These are phyloP conservation scores for Magnusiomyces clavatus DNA, from an alignment of 1,139 yeast species.

Conservation along the genomic window DNA sequence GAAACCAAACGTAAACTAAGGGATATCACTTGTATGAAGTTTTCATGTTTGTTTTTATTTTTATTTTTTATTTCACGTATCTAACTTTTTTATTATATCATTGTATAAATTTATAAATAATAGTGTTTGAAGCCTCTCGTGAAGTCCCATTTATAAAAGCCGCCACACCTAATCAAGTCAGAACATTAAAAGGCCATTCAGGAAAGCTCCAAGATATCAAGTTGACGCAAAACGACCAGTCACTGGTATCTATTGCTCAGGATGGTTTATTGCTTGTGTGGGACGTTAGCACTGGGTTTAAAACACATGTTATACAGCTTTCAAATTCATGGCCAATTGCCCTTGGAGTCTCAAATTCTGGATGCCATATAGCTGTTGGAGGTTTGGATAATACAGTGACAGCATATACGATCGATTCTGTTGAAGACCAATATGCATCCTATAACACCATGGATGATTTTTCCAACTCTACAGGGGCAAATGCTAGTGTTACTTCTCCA, in stretches of 20 bases:
- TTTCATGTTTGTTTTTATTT: not conserved
- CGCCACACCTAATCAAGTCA: not conserved
- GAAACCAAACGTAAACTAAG: not conserved
- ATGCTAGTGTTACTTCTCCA: not conserved
- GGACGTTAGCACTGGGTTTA: conserved; percentile 71
- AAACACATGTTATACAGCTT: conserved; percentile 52
- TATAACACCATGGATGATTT: not conserved
- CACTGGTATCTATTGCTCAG: conserved; percentile 67
- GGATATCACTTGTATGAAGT: not conserved
- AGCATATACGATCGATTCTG: conserved; percentile 43
- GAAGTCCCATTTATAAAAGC: conserved; percentile 9
- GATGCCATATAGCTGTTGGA: conserved; percentile 63
- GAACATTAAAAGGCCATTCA: conserved; percentile 58
- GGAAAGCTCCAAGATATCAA: conserved; percentile 62
- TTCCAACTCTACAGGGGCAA: not conserved
- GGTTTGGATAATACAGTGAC: conserved; percentile 79
- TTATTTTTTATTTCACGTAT: not conserved
- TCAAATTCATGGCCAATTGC: conserved; percentile 68
- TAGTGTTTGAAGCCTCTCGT: conserved; percentile 7
- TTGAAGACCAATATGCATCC: conserved; percentile 7
- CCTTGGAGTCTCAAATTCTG: conserved; percentile 65
- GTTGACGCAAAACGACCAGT: conserved; percentile 58
- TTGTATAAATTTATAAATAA: not conserved
- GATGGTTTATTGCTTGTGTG: conserved; percentile 82
- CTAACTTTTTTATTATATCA: not conserved